Conservation (phyloP, 768 basidiomycete species). For the Termitomyces bulborhizus region DNA sequence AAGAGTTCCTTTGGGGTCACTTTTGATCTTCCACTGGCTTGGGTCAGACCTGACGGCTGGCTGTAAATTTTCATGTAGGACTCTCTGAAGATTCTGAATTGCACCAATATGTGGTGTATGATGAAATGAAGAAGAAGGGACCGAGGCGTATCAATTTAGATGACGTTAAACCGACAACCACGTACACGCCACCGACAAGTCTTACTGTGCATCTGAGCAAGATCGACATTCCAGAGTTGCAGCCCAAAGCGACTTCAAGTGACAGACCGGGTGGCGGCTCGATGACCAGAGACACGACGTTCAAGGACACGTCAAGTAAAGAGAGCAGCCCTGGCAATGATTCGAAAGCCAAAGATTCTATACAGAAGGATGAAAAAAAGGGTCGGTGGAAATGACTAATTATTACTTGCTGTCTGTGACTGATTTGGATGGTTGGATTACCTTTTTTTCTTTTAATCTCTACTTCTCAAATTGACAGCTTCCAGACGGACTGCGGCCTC, state of each 20-base stretch:
- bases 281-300: background rate
- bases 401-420: background rate
- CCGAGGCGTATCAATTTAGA: slow-evolving; percentile 67
- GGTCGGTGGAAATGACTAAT: slow-evolving; percentile 26
- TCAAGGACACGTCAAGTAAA: background rate
- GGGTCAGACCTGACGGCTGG: background rate
- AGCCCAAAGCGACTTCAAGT: slow-evolving; percentile 36
- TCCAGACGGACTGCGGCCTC: slow-evolving; percentile 1
- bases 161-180: slow-evolving; percentile 36
- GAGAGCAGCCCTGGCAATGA: slow-evolving; percentile 15
- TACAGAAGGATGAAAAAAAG: slow-evolving; percentile 38
- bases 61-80: slow-evolving; percentile 20
- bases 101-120: slow-evolving; percentile 74
- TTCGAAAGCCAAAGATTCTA: slow-evolving; percentile 9
- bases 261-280: slow-evolving; percentile 14
- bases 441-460: background rate
- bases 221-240: slow-evolving; percentile 81
- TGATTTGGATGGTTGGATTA: slow-evolving; percentile 2
- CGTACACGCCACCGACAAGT: slow-evolving; percentile 63
- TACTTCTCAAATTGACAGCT: slow-evolving; percentile 2
- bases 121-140: slow-evolving; percentile 45
- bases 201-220: slow-evolving; percentile 77
- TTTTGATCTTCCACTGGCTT: background rate
- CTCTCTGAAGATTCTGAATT: slow-evolving; percentile 53
- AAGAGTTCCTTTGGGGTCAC: background rate